phyloP scores from a whole-genome alignment of 2,329 filamentous ascomycete genomes.

The Calonectria multiphialidica region DNA sequence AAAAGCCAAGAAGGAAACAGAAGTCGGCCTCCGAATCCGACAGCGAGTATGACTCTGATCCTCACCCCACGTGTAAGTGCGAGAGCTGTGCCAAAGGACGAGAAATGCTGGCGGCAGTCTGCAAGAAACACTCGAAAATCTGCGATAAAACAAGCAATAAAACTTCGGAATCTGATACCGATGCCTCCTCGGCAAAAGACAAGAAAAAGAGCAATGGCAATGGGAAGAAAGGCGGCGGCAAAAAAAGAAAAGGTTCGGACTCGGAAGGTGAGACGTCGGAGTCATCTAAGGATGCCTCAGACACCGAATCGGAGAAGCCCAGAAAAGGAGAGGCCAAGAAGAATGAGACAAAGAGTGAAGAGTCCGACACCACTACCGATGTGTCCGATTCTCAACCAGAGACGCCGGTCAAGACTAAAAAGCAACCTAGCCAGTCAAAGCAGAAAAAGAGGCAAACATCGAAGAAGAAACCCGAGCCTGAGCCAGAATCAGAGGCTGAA shows the following conservation, averaged over 20 bases:
- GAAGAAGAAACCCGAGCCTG: constrained; percentile 21
- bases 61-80: constrained; percentile 49
- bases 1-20: constrained; percentile 36
- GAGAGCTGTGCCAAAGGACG: constrained; percentile 38
- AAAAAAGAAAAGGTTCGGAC: constrained; percentile 37
- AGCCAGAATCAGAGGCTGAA: constrained; percentile 28
- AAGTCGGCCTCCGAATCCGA: constrained; percentile 31
- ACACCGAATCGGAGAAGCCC: constrained; percentile 31
- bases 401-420: constrained; percentile 29
- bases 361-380: constrained; percentile 24
- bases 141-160: constrained; percentile 17
- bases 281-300: constrained; percentile 35
- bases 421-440: constrained; percentile 27
- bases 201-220: constrained; percentile 31
- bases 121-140: constrained; percentile 33
- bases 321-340: constrained; percentile 27
- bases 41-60: constrained; percentile 48
- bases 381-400: constrained; percentile 34
- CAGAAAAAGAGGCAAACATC: constrained; percentile 27
- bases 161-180: constrained; percentile 38
- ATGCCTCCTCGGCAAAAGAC: constrained; percentile 26
- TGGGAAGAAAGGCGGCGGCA: constrained; percentile 33
- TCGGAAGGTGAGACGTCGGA: constrained; percentile 42
- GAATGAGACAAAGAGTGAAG: constrained; percentile 26
- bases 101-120: constrained; percentile 36